Evolutionary conservation across 169 alveolate genomes (phyloP).

Genomic region (Plasmodium adleri): DNA sequence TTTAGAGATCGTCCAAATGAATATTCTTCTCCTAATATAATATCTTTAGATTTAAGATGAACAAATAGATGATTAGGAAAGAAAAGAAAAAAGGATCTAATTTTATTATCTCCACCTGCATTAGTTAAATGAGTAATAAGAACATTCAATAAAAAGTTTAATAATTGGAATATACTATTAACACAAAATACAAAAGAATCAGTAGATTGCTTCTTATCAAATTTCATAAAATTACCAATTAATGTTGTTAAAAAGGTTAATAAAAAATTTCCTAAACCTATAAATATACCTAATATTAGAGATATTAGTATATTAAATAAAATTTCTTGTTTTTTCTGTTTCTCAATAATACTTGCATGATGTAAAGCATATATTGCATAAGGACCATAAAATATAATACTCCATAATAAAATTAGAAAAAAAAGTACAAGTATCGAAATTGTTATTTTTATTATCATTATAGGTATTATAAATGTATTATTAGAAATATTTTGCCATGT

Average conservation of each 20-base stretch:
- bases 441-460: slow-evolving; percentile 32
- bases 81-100: slow-evolving; percentile 43
- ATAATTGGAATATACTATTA: slow-evolving; percentile 49
- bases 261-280: slow-evolving; percentile 78
- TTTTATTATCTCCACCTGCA: slow-evolving; percentile 82
- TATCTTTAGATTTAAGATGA: slow-evolving; percentile 2
- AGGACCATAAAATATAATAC: slow-evolving; percentile 81
- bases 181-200: slow-evolving; percentile 78
- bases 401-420: slow-evolving; percentile 69
- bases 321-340: slow-evolving; percentile 14
- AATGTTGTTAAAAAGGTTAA: slow-evolving; percentile 59
- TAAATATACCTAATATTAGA: slow-evolving; percentile 66
- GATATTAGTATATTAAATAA: slow-evolving; percentile 21
- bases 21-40: slow-evolving; percentile 46
- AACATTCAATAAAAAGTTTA: slow-evolving; percentile 78
- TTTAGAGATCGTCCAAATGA: slow-evolving; percentile 28
- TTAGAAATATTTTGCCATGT: slow-evolving; percentile 77
- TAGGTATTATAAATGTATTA: slow-evolving; percentile 2
- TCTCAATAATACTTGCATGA: slow-evolving; percentile 37
- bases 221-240: slow-evolving; percentile 63
- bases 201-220: slow-evolving; percentile 67
- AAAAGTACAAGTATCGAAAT: slow-evolving; percentile 22
- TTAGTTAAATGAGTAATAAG: slow-evolving; percentile 80
- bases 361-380: slow-evolving; percentile 80
- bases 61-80: slow-evolving; percentile 22